Evolutionary conservation across 768 basidiomycete genomes (phyloP), one percentile per base, ranked within the genome.

Genomic region (Mycena capillaripes): DNA sequence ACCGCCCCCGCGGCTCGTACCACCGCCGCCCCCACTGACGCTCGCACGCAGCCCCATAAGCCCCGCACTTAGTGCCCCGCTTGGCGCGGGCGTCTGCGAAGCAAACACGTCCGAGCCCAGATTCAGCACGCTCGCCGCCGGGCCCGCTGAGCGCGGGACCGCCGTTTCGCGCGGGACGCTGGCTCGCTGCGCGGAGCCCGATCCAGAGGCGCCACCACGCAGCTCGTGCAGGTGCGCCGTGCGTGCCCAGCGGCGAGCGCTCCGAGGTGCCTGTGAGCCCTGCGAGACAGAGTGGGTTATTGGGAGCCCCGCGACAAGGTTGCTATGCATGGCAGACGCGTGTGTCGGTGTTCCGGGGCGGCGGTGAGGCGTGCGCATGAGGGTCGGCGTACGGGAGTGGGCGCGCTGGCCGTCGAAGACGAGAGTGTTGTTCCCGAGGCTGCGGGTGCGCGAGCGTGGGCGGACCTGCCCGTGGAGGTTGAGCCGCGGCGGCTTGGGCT

Each of bases 161-260:
- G 11, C 60, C 29, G 25, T 16, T 3, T 44, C 56, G 29, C 30
- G 36, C 8, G 56, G 16, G 0, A n/a, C 14, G 3, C 32, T 2
- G 16, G 27, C 16, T 27, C 44, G 29, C 63, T 29, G 52, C 32
- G 60, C 44, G 1, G 46, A 52, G 0, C 52, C 52, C 12, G 44
- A 30, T 30, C 60, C 56, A 19, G 58, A 27, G 25, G 25, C 58
- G 8, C 44, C 64, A 19, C 70, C 59, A 52, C 83, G 82, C 75
- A 89, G 84, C 73, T 90, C 87, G 60, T 89, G 89, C 48, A 89
- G 58, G 74, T 89, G 89, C 9, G 89, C 86, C 7, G 81, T 87
- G 11, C 86, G 80, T 42, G 88, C 88, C 83, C 86, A 86, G 9
- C 83, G 81, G 52, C 82, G 84, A 25, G 83, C 83, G 55, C 82